Evolutionary conservation across 768 basidiomycete species (phyloP).

Genomic region (Daedaleopsis nitida): DNA sequence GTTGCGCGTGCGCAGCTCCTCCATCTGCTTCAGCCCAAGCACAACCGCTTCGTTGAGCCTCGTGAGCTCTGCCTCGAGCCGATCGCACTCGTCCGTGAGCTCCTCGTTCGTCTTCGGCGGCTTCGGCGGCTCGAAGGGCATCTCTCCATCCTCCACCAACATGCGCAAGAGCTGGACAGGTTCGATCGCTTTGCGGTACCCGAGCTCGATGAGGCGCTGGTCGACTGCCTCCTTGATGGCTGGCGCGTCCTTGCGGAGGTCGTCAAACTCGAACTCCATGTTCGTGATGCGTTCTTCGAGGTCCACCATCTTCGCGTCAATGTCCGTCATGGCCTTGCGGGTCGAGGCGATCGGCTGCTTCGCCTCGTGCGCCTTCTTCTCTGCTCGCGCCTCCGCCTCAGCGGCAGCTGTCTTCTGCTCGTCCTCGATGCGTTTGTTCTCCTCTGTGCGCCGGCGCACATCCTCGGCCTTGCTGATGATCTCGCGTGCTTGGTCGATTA

Average conservation of each 20-base stretch:
- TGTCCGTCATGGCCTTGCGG: neutral
- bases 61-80: neutral
- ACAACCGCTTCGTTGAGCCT: neutral
- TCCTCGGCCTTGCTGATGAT: neutral
- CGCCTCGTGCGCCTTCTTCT: neutral
- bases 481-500: neutral
- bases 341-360: neutral
- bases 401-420: neutral
- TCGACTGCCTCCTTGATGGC: neutral
- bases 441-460: neutral
- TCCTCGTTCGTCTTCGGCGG: slow-evolving; percentile 5
- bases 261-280: slow-evolving; percentile 4
- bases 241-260: neutral
- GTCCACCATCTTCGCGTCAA: neutral
- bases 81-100: slow-evolving; percentile 7
- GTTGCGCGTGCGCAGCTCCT: slow-evolving; percentile 6
- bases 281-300: slow-evolving; percentile 12
- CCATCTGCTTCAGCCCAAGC: neutral
- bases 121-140: neutral
- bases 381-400: neutral
- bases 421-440: neutral
- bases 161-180: neutral
- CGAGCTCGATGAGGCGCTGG: neutral
- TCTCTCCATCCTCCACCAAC: slow-evolving; percentile 5
- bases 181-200: neutral